These are phyloP conservation scores for Citrus hindsii DNA, from an alignment of 345 rosid genomes.

Conservation along the genomic window DNA sequence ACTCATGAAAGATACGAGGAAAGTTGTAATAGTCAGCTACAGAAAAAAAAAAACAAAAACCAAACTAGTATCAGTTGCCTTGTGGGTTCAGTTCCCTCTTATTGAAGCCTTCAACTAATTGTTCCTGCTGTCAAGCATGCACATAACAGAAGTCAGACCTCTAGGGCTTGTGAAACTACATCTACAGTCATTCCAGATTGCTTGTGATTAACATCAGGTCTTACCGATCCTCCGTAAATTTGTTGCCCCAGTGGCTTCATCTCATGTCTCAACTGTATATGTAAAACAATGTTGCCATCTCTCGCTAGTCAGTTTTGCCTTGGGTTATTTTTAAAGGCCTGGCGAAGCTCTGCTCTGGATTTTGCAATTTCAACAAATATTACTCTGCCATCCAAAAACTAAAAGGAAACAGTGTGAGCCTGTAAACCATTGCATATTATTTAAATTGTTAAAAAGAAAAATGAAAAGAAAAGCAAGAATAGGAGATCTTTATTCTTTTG, in stretches of 20 bases:
- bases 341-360: conserved; percentile 51
- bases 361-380: conserved; percentile 79
- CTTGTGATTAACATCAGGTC: neutral
- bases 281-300: neutral
- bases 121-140: neutral
- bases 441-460: neutral
- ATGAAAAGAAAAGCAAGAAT: neutral
- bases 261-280: neutral
- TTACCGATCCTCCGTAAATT: neutral
- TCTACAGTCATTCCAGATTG: neutral
- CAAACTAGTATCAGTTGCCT: neutral
- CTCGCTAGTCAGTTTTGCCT: conserved; percentile 11
- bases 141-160: neutral
- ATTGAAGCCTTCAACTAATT: neutral
- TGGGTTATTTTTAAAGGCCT: conserved; percentile 26
- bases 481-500: neutral
- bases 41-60: neutral
- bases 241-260: neutral
- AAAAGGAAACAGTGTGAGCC: conserved; percentile 7
- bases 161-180: neutral
- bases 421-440: neutral
- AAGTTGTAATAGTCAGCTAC: neutral
- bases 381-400: conserved; percentile 86
- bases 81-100: neutral
- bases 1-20: neutral